These are phyloP conservation scores for Monilinia polystroma DNA, from an alignment of 2,329 filamentous ascomycete species.

Conservation along the genomic window DNA sequence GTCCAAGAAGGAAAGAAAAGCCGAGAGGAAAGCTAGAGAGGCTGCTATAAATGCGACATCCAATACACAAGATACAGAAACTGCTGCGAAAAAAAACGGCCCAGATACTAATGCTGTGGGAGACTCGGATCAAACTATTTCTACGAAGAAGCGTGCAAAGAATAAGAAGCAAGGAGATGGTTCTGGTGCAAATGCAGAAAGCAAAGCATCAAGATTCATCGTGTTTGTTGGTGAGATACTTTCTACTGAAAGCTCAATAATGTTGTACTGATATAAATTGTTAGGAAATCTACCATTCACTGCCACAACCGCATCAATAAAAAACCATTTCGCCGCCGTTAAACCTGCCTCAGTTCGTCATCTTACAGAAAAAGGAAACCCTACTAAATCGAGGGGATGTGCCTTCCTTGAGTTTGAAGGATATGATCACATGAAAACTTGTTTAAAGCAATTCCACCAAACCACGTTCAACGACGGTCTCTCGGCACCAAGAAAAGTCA, in stretches of 20 bases:
- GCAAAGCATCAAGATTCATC: conserved; percentile 59
- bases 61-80: conserved; percentile 7
- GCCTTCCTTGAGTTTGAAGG: conserved; percentile 87
- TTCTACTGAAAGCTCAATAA: not conserved
- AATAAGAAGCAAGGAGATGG: conserved; percentile 39
- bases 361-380: conserved; percentile 63
- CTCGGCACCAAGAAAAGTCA: conserved; percentile 69
- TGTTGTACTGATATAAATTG: conserved; percentile 27
- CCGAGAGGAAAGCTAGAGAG: conserved; percentile 41
- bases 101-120: not conserved
- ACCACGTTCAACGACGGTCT: conserved; percentile 64
- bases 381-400: conserved; percentile 68
- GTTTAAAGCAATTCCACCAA: conserved; percentile 87
- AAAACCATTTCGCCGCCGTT: conserved; percentile 75
- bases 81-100: conserved; percentile 13
- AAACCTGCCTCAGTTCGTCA: conserved; percentile 69
- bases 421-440: conserved; percentile 89
- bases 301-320: conserved; percentile 68
- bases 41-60: conserved; percentile 28
- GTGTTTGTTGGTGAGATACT: conserved; percentile 66
- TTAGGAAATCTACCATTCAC: conserved; percentile 84
- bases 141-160: conserved; percentile 39
- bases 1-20: conserved; percentile 42
- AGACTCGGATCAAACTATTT: conserved; percentile 11
- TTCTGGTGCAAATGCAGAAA: conserved; percentile 26